phyloP scores from a whole-genome alignment of 495 filamentous ascomycete species.

The Amphirosellinia nigrospora region DNA sequence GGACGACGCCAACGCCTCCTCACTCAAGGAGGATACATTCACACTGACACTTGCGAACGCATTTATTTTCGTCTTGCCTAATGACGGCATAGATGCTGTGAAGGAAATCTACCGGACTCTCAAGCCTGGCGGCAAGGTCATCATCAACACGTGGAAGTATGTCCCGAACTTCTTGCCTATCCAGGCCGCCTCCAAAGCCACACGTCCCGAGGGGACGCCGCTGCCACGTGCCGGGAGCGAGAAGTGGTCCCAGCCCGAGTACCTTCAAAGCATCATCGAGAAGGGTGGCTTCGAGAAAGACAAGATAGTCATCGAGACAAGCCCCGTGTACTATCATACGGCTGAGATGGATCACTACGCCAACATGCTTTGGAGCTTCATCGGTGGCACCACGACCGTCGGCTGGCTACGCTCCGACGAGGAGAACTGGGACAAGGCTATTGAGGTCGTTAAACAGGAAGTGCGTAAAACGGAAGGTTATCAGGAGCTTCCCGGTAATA shows the following conservation, averaged over 20 bases:
- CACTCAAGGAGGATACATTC: slow-evolving; percentile 29
- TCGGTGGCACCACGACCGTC: slow-evolving; percentile 20
- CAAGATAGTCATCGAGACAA: slow-evolving; percentile 10
- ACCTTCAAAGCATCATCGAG: slow-evolving; percentile 19
- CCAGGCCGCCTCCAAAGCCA: slow-evolving; percentile 20
- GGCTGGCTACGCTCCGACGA: slow-evolving; percentile 31
- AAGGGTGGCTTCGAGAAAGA: slow-evolving; percentile 28
- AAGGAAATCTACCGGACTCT: slow-evolving; percentile 32
- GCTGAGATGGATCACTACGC: slow-evolving; percentile 22
- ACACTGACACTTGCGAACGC: slow-evolving; percentile 25
- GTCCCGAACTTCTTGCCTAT: slow-evolving; percentile 12
- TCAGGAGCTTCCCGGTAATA: slow-evolving; percentile 4
- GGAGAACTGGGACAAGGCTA: slow-evolving; percentile 31
- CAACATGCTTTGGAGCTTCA: slow-evolving; percentile 30
- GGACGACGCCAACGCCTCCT: slow-evolving; percentile 27
- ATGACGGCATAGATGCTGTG: slow-evolving; percentile 28
- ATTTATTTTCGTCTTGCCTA: slow-evolving; percentile 28
- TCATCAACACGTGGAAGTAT: slow-evolving; percentile 29
- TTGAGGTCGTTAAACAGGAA: slow-evolving; percentile 29
- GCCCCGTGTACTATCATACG: background rate
- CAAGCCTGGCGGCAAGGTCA: slow-evolving; percentile 26
- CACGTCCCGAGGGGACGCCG: slow-evolving; percentile 19
- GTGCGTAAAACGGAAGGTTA: slow-evolving; percentile 29
- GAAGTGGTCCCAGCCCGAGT: slow-evolving; percentile 21
- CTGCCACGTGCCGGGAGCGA: slow-evolving; percentile 22